These are phyloP conservation scores for Chaetomium sp. DNA, from an alignment of 2,329 filamentous ascomycete genomes.

Conservation along the genomic window DNA sequence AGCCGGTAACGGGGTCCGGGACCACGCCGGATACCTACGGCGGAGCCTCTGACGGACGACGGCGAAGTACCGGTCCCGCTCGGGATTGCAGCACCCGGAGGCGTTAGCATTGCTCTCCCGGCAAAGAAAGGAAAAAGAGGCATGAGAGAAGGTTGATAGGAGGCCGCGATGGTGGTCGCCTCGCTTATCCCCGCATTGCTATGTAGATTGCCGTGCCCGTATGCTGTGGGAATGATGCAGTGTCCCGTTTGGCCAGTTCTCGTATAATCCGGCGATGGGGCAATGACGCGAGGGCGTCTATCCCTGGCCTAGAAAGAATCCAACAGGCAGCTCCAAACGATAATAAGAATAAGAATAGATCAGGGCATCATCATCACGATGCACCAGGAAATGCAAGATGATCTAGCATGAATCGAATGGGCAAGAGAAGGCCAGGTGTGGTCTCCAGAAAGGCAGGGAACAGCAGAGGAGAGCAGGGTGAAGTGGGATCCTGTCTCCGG, in stretches of 20 bases:
- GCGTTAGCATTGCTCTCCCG: conserved; percentile 15
- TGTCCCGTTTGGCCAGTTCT: neutral
- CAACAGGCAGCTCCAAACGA: neutral
- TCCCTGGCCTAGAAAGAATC: neutral
- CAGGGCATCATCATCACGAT: neutral
- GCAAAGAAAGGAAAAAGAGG: neutral
- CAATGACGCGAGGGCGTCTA: conserved; percentile 4
- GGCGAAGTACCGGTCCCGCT: conserved; percentile 4
- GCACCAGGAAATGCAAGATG: conserved; percentile 17
- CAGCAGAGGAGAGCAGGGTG: neutral
- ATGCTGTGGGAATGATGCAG: conserved; percentile 2
- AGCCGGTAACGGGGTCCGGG: neutral
- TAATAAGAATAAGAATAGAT: conserved; percentile 9
- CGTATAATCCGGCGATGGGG: conserved; percentile 10
- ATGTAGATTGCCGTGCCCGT: neutral
- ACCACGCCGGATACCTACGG: neutral
- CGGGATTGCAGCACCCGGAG: neutral
- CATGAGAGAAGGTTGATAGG: neutral
- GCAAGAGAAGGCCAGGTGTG: conserved; percentile 7
- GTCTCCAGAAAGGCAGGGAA: neutral
- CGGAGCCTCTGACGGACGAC: neutral
- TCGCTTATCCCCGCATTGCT: conserved; percentile 21
- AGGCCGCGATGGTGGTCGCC: conserved; percentile 14
- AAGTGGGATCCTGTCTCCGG: conserved; percentile 1
- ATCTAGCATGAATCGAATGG: conserved; percentile 24